Base-by-base conservation (phyloP, 2,329 filamentous ascomycete species). In the Trichoderma sp. region DNA sequence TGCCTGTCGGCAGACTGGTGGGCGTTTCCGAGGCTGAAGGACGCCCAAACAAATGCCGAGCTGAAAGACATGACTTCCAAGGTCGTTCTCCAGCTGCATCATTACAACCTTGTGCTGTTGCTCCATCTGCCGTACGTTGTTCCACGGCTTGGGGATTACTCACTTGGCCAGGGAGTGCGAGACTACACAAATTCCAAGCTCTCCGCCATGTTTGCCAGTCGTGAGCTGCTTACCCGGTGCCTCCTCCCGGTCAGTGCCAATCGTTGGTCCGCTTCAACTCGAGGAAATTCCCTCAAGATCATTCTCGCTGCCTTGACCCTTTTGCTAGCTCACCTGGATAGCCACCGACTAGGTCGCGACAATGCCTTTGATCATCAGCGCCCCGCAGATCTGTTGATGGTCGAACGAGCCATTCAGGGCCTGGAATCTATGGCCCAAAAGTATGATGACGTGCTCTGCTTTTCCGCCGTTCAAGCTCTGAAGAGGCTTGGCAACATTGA, bases 41-140 rank as follows among this genome's bases (percentile, higher is more conserved):
- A 74, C 10, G 62, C 67, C 5, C 66, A 57, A 21, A 50, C 71
- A 1, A 65, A 56, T 14, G 69, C 66, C 2, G 52, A 67, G 14
- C 70, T 74, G 17, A 64, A 68, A 10, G 68, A 76, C 45, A 69
- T 68, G 68, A 73, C 78, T 52, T 73, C 69, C 17, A 74, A 76
- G 7, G 65, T 78, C 24, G 64, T 72, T 50, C 68, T 71, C 14
- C 78, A 80, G 54, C 64, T 78, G 3, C 69, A 73, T 24, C 74
- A 80, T 63, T 77, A 78, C 64, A 72, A 75, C 55, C 69, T 81
- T 7, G 67, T 81, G 1, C 72, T 73, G 52, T 75, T 77, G 62
- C 73, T 80, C 0, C 78, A 81, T 64, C 68, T 80, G 1, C 79
- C 79, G 0, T 79, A 76, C 63, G 71, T 79, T 59, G 64, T 80